phyloP scores from a whole-genome alignment of 768 basidiomycete genomes.

The Lyophyllum shimeji region DNA sequence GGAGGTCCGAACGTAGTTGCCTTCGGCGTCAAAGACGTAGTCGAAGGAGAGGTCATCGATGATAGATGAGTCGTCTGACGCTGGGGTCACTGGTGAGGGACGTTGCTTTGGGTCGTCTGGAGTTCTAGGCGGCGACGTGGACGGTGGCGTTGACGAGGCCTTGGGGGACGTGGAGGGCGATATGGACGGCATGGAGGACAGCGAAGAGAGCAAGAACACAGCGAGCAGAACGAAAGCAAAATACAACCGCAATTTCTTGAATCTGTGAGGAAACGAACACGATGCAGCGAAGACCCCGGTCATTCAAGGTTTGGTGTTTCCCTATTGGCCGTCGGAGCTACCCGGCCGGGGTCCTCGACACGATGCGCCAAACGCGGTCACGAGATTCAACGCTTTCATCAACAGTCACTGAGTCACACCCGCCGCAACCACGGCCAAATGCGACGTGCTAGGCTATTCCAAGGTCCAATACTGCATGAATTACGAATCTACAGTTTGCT shows the following conservation, averaged over 20 bases:
- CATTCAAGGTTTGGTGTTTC: slow-evolving; percentile 8
- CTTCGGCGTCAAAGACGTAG: slow-evolving; percentile 55
- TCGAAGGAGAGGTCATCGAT: slow-evolving; percentile 69
- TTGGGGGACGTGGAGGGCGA: slow-evolving; percentile 18
- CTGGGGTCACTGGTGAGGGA: slow-evolving; percentile 31
- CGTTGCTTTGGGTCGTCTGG: slow-evolving; percentile 32
- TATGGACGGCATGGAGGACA: slow-evolving; percentile 20
- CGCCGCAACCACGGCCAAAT: not conserved
- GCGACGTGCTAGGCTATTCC: not conserved
- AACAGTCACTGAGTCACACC: not conserved
- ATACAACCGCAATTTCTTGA: slow-evolving; percentile 14
- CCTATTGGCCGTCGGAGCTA: slow-evolving; percentile 18
- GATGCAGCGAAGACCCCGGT: slow-evolving; percentile 30
- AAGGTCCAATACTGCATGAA: too few species aligned
- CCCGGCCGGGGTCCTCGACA: slow-evolving; percentile 30
- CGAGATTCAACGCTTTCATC: slow-evolving; percentile 21
- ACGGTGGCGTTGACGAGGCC: slow-evolving; percentile 20
- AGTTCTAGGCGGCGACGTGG: slow-evolving; percentile 40
- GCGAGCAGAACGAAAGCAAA: slow-evolving; percentile 20
- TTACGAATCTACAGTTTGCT: slow-evolving; percentile 41
- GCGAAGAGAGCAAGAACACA: slow-evolving; percentile 30
- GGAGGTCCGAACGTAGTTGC: slow-evolving; percentile 55
- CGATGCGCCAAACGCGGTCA: slow-evolving; percentile 36
- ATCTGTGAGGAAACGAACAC: slow-evolving; percentile 24
- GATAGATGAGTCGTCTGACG: slow-evolving; percentile 59